Percentiles rank a stretch among this genome's conserved stretches.
Conservation (phyloP, 202 grass and related monocot genomes). For the Miscanthus sacchariflorus region DNA sequence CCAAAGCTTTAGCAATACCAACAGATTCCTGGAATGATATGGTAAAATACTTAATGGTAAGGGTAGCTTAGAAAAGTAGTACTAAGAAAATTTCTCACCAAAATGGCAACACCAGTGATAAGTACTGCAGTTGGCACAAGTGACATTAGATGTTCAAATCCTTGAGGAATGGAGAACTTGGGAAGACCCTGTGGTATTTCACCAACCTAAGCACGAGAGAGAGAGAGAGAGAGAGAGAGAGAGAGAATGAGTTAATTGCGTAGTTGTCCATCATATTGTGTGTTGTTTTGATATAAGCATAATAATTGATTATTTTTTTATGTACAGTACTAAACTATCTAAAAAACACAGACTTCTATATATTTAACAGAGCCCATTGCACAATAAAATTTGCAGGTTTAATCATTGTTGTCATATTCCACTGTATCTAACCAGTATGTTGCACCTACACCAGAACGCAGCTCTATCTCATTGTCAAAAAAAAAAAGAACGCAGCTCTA, state of each 20-base stretch:
- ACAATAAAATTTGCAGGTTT: not conserved
- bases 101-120: constrained; percentile 97
- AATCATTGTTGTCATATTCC: not conserved
- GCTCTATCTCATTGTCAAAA: too few species aligned
- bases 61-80: constrained; percentile 8
- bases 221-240: not conserved
- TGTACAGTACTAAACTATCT: not conserved
- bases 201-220: constrained; percentile 69
- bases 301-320: not conserved
- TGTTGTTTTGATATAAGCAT: not conserved
- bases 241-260: not conserved
- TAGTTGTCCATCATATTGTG: constrained; percentile 19
- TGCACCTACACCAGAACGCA: too few species aligned
- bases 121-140: constrained; percentile 89
- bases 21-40: constrained; percentile 88
- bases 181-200: constrained; percentile 99
- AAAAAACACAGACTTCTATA: not conserved
- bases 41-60: constrained; percentile 39
- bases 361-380: not conserved
- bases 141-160: constrained; percentile 77
- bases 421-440: not conserved
- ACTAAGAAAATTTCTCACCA: constrained; percentile 58
- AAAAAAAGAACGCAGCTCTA: too few species aligned
- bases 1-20: constrained; percentile 99
- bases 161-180: constrained; percentile 80